These are phyloP conservation scores for Blastocystis sp. DNA, from an alignment of 352 stramenopile genomes.

Conservation along the genomic window DNA sequence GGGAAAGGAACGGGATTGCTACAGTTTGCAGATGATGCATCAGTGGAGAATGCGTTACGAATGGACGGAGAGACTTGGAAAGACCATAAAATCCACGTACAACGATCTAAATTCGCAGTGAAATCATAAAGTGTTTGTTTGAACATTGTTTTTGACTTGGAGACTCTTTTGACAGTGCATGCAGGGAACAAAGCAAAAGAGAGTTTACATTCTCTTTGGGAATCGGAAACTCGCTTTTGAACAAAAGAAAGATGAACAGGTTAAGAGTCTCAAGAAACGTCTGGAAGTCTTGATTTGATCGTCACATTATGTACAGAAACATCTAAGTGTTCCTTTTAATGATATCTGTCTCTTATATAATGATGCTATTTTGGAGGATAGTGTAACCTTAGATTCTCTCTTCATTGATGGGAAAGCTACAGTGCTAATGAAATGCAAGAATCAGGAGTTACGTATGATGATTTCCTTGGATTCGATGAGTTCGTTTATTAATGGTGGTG, in stretches of 20 bases:
- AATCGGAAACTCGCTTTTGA: background rate
- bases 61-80: slow-evolving; percentile 33
- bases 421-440: background rate
- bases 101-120: slow-evolving; percentile 47
- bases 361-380: background rate
- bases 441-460: background rate
- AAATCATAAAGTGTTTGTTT: slow-evolving; percentile 21
- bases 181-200: background rate
- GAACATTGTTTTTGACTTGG: background rate
- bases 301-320: background rate
- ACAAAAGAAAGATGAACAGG: background rate
- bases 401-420: background rate
- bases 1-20: slow-evolving; percentile 47
- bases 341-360: background rate
- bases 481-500: background rate
- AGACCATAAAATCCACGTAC: background rate
- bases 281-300: background rate
- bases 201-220: background rate
- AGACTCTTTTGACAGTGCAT: too few relatives aligned
- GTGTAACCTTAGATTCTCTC: background rate
- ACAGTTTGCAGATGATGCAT: background rate
- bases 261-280: background rate
- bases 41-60: slow-evolving; percentile 11
- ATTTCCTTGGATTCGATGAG: background rate
- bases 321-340: background rate